Conservation (phyloP, 1,284 basidiomycete genomes). For the Inonotus obliquus region DNA sequence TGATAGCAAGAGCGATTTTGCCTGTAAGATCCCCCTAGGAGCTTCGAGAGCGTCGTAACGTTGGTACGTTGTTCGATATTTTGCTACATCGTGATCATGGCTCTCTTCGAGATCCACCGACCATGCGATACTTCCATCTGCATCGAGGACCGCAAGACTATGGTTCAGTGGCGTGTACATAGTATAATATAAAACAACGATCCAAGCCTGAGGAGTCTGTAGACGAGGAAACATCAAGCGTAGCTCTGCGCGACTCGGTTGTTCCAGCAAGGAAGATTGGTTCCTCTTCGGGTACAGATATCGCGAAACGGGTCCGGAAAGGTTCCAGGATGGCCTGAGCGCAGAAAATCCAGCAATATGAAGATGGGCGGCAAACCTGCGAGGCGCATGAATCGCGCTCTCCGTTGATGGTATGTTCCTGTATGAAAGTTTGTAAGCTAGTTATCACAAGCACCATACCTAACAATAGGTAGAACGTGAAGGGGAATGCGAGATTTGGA, state of each 20-base stretch:
- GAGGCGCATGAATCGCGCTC: conserved; percentile 53
- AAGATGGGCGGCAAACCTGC: conserved; percentile 58
- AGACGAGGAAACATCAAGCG: conserved; percentile 47
- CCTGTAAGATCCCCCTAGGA: conserved; percentile 68
- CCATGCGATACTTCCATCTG: conserved; percentile 57
- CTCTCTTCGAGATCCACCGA: conserved; percentile 65
- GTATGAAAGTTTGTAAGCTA: background rate
- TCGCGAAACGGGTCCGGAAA: conserved; percentile 58
- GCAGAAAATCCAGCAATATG: conserved; percentile 64
- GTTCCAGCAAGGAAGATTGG: conserved; percentile 68
- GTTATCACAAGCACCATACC: background rate
- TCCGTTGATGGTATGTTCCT: conserved; percentile 55
- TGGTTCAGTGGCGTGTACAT: conserved; percentile 72
- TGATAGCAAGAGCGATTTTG: conserved; percentile 72
- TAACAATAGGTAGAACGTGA: background rate
- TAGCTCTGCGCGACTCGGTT: conserved; percentile 56
- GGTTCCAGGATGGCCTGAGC: conserved; percentile 58
- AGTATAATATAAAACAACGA: conserved; percentile 79
- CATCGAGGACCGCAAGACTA: conserved; percentile 54
- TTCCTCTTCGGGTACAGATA: conserved; percentile 36
- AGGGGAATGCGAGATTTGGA: conserved; percentile 59
- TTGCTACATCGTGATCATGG: conserved; percentile 56
- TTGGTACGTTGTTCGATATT: conserved; percentile 53
- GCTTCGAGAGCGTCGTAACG: conserved; percentile 66
- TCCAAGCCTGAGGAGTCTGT: conserved; percentile 61